phyloP scores from a whole-genome alignment of 805 yeast genomes.

The Komagataella pseudopastoris region DNA sequence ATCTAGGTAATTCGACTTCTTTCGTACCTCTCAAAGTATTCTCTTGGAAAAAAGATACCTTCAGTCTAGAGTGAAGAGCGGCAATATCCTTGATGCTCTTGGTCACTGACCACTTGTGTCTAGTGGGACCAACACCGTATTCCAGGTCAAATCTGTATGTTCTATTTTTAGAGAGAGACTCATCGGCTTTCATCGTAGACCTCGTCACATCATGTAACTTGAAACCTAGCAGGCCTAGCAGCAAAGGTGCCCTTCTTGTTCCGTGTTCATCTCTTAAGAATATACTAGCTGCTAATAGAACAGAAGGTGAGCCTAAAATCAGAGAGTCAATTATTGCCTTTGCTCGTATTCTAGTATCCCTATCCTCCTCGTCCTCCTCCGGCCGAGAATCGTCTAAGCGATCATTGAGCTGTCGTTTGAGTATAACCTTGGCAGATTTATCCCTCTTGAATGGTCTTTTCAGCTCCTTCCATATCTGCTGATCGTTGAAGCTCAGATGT shows the following conservation, averaged over 20 bases:
- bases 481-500: background rate
- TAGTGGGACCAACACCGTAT: conserved; percentile 75
- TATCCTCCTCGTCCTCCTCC: conserved; percentile 3
- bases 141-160: conserved; percentile 63
- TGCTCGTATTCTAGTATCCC: conserved; percentile 12
- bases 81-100: conserved; percentile 61
- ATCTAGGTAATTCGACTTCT: conserved; percentile 21
- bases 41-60: conserved; percentile 34
- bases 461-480: background rate
- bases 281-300: conserved; percentile 59
- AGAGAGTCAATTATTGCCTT: conserved; percentile 32
- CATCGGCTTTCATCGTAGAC: conserved; percentile 12
- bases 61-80: conserved; percentile 57
- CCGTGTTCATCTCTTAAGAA: conserved; percentile 69
- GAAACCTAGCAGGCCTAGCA: conserved; percentile 61
- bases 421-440: background rate
- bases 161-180: conserved; percentile 20
- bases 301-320: conserved; percentile 58
- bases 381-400: background rate
- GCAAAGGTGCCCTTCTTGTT: conserved; percentile 66
- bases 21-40: conserved; percentile 13
- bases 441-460: background rate
- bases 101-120: conserved; percentile 69
- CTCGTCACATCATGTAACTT: conserved; percentile 37
- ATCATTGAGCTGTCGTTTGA: background rate